Base-by-base conservation (phyloP, 1,139 yeast genomes). In the Pichia sp. region DNA sequence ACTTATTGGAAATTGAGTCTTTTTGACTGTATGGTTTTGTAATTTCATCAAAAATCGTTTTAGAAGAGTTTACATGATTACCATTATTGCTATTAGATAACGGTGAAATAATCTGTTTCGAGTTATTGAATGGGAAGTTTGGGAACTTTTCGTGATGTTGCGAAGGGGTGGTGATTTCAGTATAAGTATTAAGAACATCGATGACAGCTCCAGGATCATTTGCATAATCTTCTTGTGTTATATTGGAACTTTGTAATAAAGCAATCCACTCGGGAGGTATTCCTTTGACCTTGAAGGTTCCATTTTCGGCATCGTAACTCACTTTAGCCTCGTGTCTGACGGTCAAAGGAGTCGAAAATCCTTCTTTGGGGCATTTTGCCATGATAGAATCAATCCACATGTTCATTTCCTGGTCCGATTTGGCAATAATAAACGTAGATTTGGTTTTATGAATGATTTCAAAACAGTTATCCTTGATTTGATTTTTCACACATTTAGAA, bases 301-400 rank as follows among this genome's bases (percentile, higher is more conserved):
- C 94, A 72, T 77, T 58, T 67, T 85, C 70, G 58, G 92, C 74
- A 71, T 84, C 80, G 53, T 72, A 74, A 3, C 77, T 78, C 29
- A 75, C 79, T 54, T 75, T 79, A 10, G 75, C 67, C 72, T 85
- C 83, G 60, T 84, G 94, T 3, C 88, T 83, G 58, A 83, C 84
- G 56, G 82, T 82, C 28, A 83, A 80, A 10, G 94, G 94, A 40
- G 77, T 79, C 2, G 88, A 81, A n/a, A 84, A 88, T 9, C 90
- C 83, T 44, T 83, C 74, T 51, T 83, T 69, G 1, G 97, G 96
- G 56, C 95, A 85, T 61, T 86, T 86, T 23, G 92, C 77, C 53
- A 87, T 80, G 53, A 90, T 85, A 16, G 87, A 84, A 63, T 92
- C 97, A 51, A 90, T 74, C 98, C 98, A 90, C 51, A 85, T 83